Conservation (phyloP, 73 alveolate species). For the Stentor coeruleus region DNA sequence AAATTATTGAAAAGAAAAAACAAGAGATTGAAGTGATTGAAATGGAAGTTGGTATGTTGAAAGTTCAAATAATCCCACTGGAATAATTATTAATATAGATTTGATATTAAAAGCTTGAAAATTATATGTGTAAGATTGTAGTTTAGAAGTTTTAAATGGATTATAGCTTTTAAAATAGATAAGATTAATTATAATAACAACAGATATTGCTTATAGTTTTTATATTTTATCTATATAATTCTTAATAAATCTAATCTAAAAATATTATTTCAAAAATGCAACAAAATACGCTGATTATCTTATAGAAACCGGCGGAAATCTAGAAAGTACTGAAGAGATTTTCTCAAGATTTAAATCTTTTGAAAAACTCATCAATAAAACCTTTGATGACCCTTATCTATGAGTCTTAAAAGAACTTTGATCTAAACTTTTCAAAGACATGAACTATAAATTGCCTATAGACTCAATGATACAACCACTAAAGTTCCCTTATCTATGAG, state of each 20-base stretch:
- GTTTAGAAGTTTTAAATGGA: no score
- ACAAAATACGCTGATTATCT: no score
- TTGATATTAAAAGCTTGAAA: neutral
- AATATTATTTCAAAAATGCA: no score
- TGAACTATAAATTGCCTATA: no score
- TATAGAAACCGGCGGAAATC: neutral
- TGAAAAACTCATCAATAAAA: neutral
- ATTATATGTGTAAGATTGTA: neutral
- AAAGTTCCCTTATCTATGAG: no score
- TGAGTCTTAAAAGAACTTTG: no score
- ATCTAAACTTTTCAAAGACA: no score
- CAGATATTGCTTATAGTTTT: neutral
- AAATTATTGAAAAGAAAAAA: neutral
- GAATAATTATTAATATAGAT: neutral
- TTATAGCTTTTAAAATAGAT: neutral
- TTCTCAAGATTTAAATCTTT: neutral
- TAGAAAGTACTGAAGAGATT: neutral
- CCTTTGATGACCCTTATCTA: no score
- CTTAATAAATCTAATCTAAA: neutral
- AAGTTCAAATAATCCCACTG: neutral
- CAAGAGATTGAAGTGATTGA: neutral
- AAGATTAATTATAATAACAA: neutral
- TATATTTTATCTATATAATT: no score
- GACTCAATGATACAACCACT: no score
- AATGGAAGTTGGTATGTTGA: slow-evolving; percentile 10